phyloP scores from a whole-genome alignment of 352 stramenopile genomes.

The Pythium brachiatum region DNA sequence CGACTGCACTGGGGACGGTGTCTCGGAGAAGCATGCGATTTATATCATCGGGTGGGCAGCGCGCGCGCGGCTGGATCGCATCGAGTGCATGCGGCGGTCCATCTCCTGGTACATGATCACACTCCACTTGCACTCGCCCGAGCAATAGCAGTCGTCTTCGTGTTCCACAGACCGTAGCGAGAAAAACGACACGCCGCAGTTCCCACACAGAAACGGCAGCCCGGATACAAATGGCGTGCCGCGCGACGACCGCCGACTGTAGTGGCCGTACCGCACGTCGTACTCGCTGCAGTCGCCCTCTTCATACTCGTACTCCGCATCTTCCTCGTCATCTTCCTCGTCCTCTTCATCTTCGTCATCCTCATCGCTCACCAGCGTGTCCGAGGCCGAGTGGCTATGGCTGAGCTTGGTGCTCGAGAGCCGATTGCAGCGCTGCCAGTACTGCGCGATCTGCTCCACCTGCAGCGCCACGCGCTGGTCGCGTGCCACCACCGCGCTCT shows the following conservation, averaged over 20 bases:
- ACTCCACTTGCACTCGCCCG: conserved; percentile 88
- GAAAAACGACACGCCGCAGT: conserved; percentile 83
- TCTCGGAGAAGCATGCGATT: not conserved
- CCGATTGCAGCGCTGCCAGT: conserved; percentile 24
- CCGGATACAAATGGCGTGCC: conserved; percentile 40
- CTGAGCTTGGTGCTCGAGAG: conserved; percentile 4
- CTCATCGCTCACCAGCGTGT: conserved; percentile 14
- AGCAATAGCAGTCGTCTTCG: conserved; percentile 80
- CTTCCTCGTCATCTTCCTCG: conserved; percentile 5
- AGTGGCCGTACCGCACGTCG: conserved; percentile 19
- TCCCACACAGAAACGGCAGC: conserved; percentile 73
- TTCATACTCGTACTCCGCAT: not conserved
- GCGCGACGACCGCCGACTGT: conserved; percentile 15
- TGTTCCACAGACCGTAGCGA: conserved; percentile 62
- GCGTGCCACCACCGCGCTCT: not conserved
- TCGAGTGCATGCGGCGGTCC: conserved; percentile 57
- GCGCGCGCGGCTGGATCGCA: conserved; percentile 25
- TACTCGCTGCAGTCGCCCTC: conserved; percentile 9
- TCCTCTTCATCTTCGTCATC: conserved; percentile 9
- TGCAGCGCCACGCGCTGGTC: conserved; percentile 11
- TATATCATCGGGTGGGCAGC: not conserved
- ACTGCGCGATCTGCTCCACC: conserved; percentile 19
- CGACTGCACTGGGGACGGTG: not conserved
- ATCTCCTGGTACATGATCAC: conserved; percentile 86
- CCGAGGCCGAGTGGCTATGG: conserved; percentile 14